phyloP scores from a whole-genome alignment of 208 protist genomes.

The Wallacemonas collosoma region DNA sequence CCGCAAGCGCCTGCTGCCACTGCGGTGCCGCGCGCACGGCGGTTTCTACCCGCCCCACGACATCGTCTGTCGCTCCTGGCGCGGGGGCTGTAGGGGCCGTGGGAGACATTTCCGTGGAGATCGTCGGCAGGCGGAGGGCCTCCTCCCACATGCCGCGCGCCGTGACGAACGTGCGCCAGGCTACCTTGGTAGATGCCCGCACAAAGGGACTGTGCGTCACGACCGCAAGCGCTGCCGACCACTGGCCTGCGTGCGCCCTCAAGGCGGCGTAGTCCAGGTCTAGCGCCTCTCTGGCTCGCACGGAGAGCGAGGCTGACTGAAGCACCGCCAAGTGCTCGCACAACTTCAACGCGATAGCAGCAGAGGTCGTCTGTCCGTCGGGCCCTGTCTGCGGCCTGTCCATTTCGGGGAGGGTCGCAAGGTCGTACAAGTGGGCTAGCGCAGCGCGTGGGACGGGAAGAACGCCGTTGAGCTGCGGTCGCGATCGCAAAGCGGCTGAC shows the following conservation, averaged over 20 bases:
- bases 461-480: conserved; percentile 52
- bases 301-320: conserved; percentile 22
- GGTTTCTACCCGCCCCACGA: conserved; percentile 10
- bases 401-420: conserved; percentile 21
- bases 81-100: conserved; percentile 11
- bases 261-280: conserved; percentile 47
- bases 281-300: conserved; percentile 41
- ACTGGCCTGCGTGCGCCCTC: conserved; percentile 37
- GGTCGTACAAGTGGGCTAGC: conserved; percentile 48
- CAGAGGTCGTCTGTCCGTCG: not conserved
- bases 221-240: conserved; percentile 46
- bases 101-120: not conserved
- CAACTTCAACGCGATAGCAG: conserved; percentile 51
- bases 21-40: conserved; percentile 30
- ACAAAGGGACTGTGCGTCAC: conserved; percentile 39
- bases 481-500: conserved; percentile 43
- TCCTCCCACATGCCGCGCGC: conserved; percentile 3
- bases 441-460: conserved; percentile 55
- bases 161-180: conserved; percentile 29
- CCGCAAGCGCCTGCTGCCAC: conserved; percentile 36
- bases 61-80: not conserved
- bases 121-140: conserved; percentile 16
- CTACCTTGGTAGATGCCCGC: conserved; percentile 49
- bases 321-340: conserved; percentile 49
- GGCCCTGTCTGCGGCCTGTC: not conserved